A percentile compares a stretch with the other conserved stretches of the same genome.
Conservation (phyloP, 2,329 filamentous ascomycete species). For the Arachnomyces sp. region DNA sequence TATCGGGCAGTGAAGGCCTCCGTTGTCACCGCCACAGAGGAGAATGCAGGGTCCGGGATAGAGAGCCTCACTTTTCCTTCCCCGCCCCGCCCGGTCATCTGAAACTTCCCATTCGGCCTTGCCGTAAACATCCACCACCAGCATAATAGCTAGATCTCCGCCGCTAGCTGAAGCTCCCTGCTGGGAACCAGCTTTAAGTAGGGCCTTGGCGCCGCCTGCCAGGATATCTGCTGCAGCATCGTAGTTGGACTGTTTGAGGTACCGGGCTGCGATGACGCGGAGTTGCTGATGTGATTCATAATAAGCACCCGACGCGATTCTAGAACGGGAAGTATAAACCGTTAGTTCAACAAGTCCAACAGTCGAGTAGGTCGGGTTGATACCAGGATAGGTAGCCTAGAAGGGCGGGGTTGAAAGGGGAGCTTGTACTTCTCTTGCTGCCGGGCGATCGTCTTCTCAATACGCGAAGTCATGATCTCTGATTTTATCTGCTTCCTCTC, state of each 20-base stretch:
- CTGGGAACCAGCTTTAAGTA: slow-evolving; percentile 54
- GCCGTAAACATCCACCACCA: slow-evolving; percentile 83
- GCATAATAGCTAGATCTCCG: slow-evolving; percentile 76
- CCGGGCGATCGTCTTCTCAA: slow-evolving; percentile 62
- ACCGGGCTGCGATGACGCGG: slow-evolving; percentile 85
- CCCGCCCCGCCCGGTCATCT: slow-evolving; percentile 55
- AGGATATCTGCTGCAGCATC: slow-evolving; percentile 78
- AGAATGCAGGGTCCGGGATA: background rate
- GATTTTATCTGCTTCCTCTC: background rate
- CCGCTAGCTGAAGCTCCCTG: slow-evolving; percentile 91
- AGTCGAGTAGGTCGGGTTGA: slow-evolving; percentile 3
- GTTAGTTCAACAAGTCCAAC: slow-evolving; percentile 15
- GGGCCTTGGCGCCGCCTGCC: slow-evolving; percentile 69
- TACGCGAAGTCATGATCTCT: slow-evolving; percentile 36
- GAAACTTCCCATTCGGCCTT: slow-evolving; percentile 68
- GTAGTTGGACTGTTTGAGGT: slow-evolving; percentile 83
- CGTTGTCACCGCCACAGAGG: background rate
- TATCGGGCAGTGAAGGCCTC: background rate
- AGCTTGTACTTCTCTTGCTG: slow-evolving; percentile 63
- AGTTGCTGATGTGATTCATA: slow-evolving; percentile 99
- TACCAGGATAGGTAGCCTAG: slow-evolving; percentile 1
- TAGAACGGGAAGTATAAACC: slow-evolving; percentile 25
- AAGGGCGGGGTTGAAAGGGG: background rate
- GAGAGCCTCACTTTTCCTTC: slow-evolving; percentile 45
- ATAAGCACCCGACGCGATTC: slow-evolving; percentile 83